Conservation (phyloP, 78 protist species). For the Speleostelium caveatum region DNA sequence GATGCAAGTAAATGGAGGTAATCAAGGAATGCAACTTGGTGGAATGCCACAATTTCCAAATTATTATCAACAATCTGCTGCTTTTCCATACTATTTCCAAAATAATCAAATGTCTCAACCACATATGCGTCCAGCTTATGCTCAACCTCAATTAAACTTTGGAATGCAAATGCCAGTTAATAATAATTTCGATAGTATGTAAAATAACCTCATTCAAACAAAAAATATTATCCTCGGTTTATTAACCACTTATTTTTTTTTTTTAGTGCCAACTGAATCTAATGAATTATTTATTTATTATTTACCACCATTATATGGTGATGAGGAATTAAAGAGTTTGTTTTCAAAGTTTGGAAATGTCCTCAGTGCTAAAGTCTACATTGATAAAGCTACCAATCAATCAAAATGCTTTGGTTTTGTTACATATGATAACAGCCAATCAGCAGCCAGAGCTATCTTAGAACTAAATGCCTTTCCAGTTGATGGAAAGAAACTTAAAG, state of each 20-base stretch:
- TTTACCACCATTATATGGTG: constrained; percentile 85
- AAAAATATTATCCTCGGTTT: neutral
- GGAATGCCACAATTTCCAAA: neutral
- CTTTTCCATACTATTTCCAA: constrained; percentile 20
- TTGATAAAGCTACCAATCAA: constrained; percentile 85
- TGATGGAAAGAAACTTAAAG: constrained; percentile 91
- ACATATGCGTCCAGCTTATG: constrained; percentile 5
- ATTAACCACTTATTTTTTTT: neutral
- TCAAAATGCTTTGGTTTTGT: constrained; percentile 92
- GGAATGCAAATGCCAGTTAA: constrained; percentile 19
- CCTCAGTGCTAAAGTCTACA: constrained; percentile 84
- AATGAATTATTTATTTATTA: constrained; percentile 89
- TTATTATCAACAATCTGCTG: neutral
- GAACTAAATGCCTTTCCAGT: constrained; percentile 86
- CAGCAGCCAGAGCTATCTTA: constrained; percentile 86
- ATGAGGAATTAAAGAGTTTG: constrained; percentile 68
- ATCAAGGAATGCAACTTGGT: neutral
- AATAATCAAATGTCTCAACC: constrained; percentile 20
- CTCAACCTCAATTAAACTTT: constrained; percentile 1
- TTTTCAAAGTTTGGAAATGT: constrained; percentile 87
- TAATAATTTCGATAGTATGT: neutral
- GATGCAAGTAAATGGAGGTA: constrained; percentile 10
- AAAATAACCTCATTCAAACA: too few relatives aligned
- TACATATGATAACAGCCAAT: constrained; percentile 79
- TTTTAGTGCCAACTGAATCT: constrained; percentile 35